Percentiles rank a stretch among this genome's conserved stretches.
phyloP scores from a whole-genome alignment of 2,329 filamentous ascomycete genomes.

The Aureobasidium namibiae region DNA sequence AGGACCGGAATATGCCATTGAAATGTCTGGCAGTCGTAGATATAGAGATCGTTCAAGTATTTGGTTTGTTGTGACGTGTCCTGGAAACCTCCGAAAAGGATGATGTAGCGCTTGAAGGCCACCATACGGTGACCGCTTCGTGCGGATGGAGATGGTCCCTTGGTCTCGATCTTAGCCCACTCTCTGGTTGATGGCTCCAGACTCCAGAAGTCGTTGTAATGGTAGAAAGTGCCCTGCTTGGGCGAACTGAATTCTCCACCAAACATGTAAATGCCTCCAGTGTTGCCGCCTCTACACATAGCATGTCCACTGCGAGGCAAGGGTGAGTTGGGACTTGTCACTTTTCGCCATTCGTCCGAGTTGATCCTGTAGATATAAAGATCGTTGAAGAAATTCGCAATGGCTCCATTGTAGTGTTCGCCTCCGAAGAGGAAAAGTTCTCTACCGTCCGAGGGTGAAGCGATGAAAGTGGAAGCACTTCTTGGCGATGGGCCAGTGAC shows the following conservation, averaged over 20 bases:
- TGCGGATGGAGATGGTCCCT: slow-evolving; percentile 72
- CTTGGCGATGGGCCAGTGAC: slow-evolving; percentile 67
- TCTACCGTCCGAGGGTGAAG: slow-evolving; percentile 76
- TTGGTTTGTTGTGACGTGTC: slow-evolving; percentile 93
- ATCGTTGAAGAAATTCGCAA: slow-evolving; percentile 65
- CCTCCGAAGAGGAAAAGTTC: slow-evolving; percentile 89
- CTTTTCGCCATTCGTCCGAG: slow-evolving; percentile 80
- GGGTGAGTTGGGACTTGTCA: slow-evolving; percentile 86
- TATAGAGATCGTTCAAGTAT: slow-evolving; percentile 88
- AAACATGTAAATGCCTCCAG: slow-evolving; percentile 80
- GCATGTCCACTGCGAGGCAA: slow-evolving; percentile 88
- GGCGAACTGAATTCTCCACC: slow-evolving; percentile 95
- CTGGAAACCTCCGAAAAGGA: slow-evolving; percentile 94
- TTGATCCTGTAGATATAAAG: slow-evolving; percentile 65
- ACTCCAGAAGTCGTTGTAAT: slow-evolving; percentile 98
- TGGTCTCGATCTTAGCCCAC: slow-evolving; percentile 81
- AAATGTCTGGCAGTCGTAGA: slow-evolving; percentile 86
- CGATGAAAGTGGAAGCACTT: slow-evolving; percentile 72
- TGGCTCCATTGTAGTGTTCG: slow-evolving; percentile 88
- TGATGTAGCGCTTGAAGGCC: slow-evolving; percentile 92
- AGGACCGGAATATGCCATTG: slow-evolving; percentile 72
- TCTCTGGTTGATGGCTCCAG: slow-evolving; percentile 77
- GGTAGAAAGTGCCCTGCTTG: slow-evolving; percentile 97
- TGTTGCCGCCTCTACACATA: slow-evolving; percentile 84
- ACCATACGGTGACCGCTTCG: slow-evolving; percentile 84